Conservation (phyloP, 2,329 filamentous ascomycete species). For the Aspergillus sojae region DNA sequence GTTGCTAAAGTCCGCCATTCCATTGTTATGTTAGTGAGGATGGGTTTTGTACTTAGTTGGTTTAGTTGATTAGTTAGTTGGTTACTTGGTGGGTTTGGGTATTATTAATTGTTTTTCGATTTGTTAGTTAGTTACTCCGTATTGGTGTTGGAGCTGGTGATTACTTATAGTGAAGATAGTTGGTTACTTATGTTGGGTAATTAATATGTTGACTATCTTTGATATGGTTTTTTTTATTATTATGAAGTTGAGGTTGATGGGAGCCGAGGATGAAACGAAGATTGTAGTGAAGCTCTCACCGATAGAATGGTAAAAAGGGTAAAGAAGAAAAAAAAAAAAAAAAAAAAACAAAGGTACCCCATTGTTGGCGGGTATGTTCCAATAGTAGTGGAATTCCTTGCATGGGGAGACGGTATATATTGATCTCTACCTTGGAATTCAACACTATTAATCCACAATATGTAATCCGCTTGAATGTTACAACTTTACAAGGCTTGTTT, state of each 20-base stretch:
- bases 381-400: conserved; percentile 15
- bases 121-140: not conserved
- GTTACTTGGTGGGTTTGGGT: not conserved
- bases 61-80: not conserved
- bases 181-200: too few species aligned
- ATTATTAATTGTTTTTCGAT: not conserved
- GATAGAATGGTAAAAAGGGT: not conserved
- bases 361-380: not conserved
- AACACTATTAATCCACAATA: not conserved
- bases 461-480: not conserved
- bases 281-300: not conserved
- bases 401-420: conserved; percentile 8
- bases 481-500: not conserved
- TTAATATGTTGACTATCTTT: too few species aligned
- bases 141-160: too few species aligned
- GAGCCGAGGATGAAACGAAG: not conserved
- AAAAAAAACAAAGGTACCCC: not conserved
- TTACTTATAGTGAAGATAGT: too few species aligned
- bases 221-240: too few species aligned
- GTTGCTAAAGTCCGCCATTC: conserved; percentile 6
- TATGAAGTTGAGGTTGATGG: not conserved
- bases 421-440: not conserved
- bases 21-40: not conserved
- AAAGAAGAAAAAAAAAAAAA: not conserved
- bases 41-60: not conserved